Evolutionary conservation across 208 protist genomes (phyloP).

Genomic region (Trichomonas tenax): DNA sequence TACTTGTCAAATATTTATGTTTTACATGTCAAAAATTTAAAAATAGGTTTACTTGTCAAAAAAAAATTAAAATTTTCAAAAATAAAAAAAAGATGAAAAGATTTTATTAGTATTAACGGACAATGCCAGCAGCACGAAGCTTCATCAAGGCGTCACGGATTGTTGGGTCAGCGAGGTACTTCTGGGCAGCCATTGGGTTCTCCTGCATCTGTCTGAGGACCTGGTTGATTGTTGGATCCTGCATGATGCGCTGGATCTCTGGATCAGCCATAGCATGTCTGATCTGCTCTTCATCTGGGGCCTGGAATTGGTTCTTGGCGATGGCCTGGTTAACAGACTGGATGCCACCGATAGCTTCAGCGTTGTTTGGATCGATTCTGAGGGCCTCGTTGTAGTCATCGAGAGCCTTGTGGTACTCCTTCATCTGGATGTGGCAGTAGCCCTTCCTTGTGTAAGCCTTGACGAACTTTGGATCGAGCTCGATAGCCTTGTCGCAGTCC

Average conservation of each 20-base stretch:
- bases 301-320: constrained; percentile 17
- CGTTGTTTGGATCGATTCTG: constrained; percentile 23
- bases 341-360: constrained; percentile 12
- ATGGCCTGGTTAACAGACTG: neutral
- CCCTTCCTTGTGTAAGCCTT: constrained; percentile 28
- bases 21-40: too few species aligned
- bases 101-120: neutral
- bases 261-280: constrained; percentile 23
- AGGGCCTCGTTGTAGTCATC: constrained; percentile 17
- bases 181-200: constrained; percentile 10
- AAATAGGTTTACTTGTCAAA: too few species aligned
- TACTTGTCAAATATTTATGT: too few species aligned
- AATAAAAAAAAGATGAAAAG: neutral
- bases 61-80: neutral
- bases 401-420: constrained; percentile 28
- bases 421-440: constrained; percentile 22
- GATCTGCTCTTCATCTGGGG: constrained; percentile 18
- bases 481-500: constrained; percentile 19
- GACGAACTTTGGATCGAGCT: constrained; percentile 26
- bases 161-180: constrained; percentile 16
- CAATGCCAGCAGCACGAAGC: constrained; percentile 19
- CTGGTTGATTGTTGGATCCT: constrained; percentile 27
- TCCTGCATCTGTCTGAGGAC: constrained; percentile 14
- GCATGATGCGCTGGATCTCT: constrained; percentile 24
- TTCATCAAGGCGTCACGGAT: constrained; percentile 20